Percentiles rank a stretch among this genome's conserved stretches.
Conservation (phyloP, 2,329 filamentous ascomycete species). For the Aspergillus costaricaensis region DNA sequence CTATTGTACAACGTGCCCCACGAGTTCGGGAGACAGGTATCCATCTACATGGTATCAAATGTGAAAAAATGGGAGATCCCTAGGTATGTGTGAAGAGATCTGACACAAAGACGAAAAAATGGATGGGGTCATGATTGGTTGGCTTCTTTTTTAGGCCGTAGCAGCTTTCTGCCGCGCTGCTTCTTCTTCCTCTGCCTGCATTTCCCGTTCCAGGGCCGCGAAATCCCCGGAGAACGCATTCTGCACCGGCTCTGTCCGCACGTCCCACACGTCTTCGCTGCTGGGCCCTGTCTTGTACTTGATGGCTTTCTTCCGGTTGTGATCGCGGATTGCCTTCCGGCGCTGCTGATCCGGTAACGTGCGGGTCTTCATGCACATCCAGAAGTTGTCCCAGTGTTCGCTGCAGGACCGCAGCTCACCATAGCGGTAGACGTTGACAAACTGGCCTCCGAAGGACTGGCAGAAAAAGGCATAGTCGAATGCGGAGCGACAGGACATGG, state of each 20-base stretch:
- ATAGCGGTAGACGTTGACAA: constrained; percentile 86
- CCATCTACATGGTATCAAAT: constrained; percentile 4
- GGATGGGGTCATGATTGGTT: background rate
- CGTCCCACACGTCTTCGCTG: constrained; percentile 89
- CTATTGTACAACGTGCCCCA: constrained; percentile 3
- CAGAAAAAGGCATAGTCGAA: constrained; percentile 96
- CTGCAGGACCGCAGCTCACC: constrained; percentile 75
- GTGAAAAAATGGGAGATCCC: background rate
- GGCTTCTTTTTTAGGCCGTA: background rate
- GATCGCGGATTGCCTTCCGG: constrained; percentile 62
- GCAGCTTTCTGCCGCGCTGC: constrained; percentile 23
- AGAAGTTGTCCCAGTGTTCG: constrained; percentile 90
- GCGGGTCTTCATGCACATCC: constrained; percentile 92
- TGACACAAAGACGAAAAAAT: background rate
- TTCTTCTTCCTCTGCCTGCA: constrained; percentile 47
- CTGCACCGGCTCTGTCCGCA: constrained; percentile 64
- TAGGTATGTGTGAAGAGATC: background rate
- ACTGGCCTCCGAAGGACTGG: constrained; percentile 86
- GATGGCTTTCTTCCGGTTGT: constrained; percentile 67
- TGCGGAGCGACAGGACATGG: constrained; percentile 84
- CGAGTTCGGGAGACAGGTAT: constrained; percentile 6
- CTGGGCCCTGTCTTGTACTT: constrained; percentile 70
- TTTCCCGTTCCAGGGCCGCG: constrained; percentile 44
- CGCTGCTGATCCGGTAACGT: constrained; percentile 61
- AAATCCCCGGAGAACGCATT: constrained; percentile 51